Conservation (phyloP, 805 yeast species). For the Candida palmyrensis region DNA sequence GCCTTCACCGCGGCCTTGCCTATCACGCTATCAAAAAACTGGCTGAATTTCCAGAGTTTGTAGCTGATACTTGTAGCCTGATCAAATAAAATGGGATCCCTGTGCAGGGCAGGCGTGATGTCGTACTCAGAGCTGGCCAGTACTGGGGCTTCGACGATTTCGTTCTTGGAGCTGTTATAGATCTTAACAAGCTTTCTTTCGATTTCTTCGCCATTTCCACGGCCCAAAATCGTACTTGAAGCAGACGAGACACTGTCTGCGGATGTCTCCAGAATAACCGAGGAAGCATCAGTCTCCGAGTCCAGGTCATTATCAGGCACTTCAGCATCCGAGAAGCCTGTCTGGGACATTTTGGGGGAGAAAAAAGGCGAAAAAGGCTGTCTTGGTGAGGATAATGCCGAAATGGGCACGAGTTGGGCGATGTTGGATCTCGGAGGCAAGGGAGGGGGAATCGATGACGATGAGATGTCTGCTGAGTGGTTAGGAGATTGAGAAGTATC, state of each 20-base stretch:
- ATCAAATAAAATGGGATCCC: slow-evolving; percentile 8
- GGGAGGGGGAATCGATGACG: slow-evolving; percentile 9
- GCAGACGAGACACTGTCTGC: slow-evolving; percentile 11
- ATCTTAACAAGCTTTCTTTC: slow-evolving; percentile 18
- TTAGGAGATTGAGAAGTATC: too few relatives aligned
- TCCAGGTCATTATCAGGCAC: slow-evolving; percentile 7
- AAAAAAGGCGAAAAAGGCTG: not conserved
- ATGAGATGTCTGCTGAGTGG: slow-evolving; percentile 4
- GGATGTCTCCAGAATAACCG: slow-evolving; percentile 9
- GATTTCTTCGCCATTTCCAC: slow-evolving; percentile 12
- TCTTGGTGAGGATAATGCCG: not conserved
- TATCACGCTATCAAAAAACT: slow-evolving; percentile 16
- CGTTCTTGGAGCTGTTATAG: slow-evolving; percentile 31
- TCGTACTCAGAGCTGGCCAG: slow-evolving; percentile 6
- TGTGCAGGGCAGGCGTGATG: slow-evolving; percentile 5
- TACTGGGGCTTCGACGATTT: slow-evolving; percentile 26
- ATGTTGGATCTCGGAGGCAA: slow-evolving; percentile 1
- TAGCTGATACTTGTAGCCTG: slow-evolving; percentile 17
- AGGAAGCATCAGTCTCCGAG: slow-evolving; percentile 8
- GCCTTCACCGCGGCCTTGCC: slow-evolving; percentile 4
- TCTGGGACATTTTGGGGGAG: not conserved
- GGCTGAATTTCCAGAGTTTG: slow-evolving; percentile 19
- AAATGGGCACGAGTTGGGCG: slow-evolving; percentile 1
- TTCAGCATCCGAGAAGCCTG: slow-evolving; percentile 3
- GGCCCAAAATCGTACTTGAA: slow-evolving; percentile 12